Evolutionary conservation across 352 stramenopile species (phyloP).

Genomic region (Phytopythium aichiense): DNA sequence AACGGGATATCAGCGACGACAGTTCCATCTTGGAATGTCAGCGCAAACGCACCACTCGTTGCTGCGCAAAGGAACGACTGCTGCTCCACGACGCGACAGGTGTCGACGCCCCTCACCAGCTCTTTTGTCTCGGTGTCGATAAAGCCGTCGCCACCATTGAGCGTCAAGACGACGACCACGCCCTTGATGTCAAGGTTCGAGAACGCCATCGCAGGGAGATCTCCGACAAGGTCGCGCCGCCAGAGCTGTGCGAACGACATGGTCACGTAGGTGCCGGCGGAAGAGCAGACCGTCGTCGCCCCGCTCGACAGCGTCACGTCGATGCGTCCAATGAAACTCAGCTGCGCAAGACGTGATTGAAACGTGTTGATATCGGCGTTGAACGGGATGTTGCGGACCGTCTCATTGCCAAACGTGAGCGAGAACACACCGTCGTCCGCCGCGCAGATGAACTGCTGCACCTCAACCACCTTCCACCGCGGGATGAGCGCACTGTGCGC

Average conservation of each 20-base stretch:
- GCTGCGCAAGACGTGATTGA: conserved; percentile 24
- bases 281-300: conserved; percentile 41
- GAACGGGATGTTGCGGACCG: conserved; percentile 51
- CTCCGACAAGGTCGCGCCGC: conserved; percentile 43
- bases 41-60: conserved; percentile 59
- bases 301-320: conserved; percentile 37
- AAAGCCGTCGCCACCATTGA: conserved; percentile 44
- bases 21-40: conserved; percentile 62
- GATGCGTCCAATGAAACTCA: conserved; percentile 45
- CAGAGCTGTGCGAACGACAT: conserved; percentile 51
- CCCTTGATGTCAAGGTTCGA: conserved; percentile 49
- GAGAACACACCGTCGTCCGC: conserved; percentile 54
- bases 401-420: conserved; percentile 51
- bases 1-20: conserved; percentile 40
- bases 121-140: conserved; percentile 66
- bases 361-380: conserved; percentile 60
- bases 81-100: conserved; percentile 54
- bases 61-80: conserved; percentile 61
- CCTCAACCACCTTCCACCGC: conserved; percentile 55
- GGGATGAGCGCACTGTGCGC: conserved; percentile 48
- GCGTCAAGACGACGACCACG: conserved; percentile 30
- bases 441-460: conserved; percentile 78
- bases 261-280: conserved; percentile 55
- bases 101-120: conserved; percentile 66
- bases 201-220: conserved; percentile 61